A percentile compares a stretch with the other conserved stretches of the same genome.
Conservation (phyloP, 1,139 yeast genomes). For the Hanseniaspora sp. region DNA sequence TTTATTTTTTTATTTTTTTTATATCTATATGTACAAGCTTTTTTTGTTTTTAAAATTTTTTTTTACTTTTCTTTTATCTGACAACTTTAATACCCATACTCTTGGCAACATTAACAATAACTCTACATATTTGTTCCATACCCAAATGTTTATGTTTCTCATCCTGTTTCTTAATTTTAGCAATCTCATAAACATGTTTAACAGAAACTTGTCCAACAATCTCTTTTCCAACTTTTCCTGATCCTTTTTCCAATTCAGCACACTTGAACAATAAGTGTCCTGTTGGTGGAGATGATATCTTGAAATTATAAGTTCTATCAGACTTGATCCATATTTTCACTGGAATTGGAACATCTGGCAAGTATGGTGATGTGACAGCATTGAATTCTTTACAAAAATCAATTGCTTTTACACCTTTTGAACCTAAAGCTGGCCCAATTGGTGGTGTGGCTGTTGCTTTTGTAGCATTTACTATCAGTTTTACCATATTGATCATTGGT, state of each 20-base stretch:
- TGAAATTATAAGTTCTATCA: conserved; percentile 82
- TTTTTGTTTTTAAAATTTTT: not conserved
- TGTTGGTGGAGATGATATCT: conserved; percentile 84
- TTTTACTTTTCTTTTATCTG: conserved; percentile 34
- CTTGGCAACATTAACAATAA: conserved; percentile 75
- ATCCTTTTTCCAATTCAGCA: conserved; percentile 59
- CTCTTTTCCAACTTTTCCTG: conserved; percentile 28
- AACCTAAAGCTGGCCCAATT: conserved; percentile 97
- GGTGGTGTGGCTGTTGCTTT: conserved; percentile 99
- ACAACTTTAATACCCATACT: conserved; percentile 79
- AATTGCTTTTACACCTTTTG: conserved; percentile 96
- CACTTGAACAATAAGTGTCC: conserved; percentile 77
- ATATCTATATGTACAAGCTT: not conserved
- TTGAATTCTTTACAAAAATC: conserved; percentile 97
- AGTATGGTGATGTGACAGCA: conserved; percentile 82
- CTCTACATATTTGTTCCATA: conserved; percentile 66
- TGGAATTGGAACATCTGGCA: conserved; percentile 84
- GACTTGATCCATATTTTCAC: conserved; percentile 76
- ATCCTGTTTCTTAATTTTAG: conserved; percentile 84
- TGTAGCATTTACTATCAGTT: conserved; percentile 94
- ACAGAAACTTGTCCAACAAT: conserved; percentile 62
- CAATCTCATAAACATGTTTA: conserved; percentile 89
- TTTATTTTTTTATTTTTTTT: not conserved
- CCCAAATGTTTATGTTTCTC: conserved; percentile 62
- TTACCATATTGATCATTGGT: conserved; percentile 44